These are phyloP conservation scores for Prosopis cineraria DNA, from an alignment of 306 rosid genomes.

Conservation along the genomic window DNA sequence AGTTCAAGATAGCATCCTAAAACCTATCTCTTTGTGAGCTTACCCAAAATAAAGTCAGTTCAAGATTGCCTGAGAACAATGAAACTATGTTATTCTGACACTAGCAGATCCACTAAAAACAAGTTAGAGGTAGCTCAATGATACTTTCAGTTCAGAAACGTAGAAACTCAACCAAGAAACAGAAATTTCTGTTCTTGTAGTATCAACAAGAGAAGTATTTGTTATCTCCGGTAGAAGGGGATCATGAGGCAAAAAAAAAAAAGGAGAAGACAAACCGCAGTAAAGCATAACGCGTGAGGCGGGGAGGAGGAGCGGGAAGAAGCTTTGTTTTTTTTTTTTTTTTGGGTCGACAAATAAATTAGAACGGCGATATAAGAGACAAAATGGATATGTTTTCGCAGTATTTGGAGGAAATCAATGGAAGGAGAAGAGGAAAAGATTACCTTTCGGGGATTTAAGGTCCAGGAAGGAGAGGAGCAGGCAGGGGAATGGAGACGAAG, in stretches of 20 bases:
- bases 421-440: background rate
- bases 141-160: background rate
- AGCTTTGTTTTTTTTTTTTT: background rate
- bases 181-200: background rate
- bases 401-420: background rate
- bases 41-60: background rate
- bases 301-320: background rate
- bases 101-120: background rate
- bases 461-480: background rate
- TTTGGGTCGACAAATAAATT: background rate
- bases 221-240: no score
- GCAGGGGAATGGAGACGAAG: background rate
- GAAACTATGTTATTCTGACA: background rate
- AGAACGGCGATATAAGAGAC: background rate
- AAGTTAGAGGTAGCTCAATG: background rate
- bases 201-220: background rate
- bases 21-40: background rate
- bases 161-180: background rate
- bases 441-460: constrained; percentile 17
- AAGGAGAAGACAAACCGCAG: background rate
- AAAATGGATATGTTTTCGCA: background rate
- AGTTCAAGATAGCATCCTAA: background rate
- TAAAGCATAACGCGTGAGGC: background rate
- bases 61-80: background rate
- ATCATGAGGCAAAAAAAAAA: background rate